Conservation (phyloP, 2,329 filamentous ascomycete genomes). For the Diplodia scrobiculata region DNA sequence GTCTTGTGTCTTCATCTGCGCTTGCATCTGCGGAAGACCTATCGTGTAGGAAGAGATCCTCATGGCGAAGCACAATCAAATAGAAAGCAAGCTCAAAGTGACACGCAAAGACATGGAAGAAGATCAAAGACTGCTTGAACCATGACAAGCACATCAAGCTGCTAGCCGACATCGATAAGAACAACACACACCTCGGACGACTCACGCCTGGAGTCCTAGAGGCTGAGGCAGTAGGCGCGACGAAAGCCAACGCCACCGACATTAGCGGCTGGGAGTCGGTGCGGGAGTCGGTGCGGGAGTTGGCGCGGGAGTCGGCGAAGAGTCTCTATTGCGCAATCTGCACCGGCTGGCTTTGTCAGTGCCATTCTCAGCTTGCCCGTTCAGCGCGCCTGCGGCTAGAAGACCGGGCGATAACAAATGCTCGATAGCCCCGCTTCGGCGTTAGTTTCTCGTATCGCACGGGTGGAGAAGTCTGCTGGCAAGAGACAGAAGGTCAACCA, state of each 20-base stretch:
- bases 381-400: slow-evolving; percentile 3
- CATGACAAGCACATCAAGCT: not conserved
- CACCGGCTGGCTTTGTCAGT: slow-evolving; percentile 17
- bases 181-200: slow-evolving; percentile 5
- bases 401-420: not conserved
- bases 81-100: not conserved
- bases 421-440: slow-evolving; percentile 11
- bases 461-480: slow-evolving; percentile 6
- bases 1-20: not conserved
- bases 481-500: not conserved
- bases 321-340: slow-evolving; percentile 19
- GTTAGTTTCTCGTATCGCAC: slow-evolving; percentile 6
- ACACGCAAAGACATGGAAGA: slow-evolving; percentile 8
- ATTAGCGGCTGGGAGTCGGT: slow-evolving; percentile 17
- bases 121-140: slow-evolving; percentile 3
- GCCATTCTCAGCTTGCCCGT: not conserved
- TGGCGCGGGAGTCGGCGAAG: not conserved
- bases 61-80: not conserved
- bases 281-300: not conserved
- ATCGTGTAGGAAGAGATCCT: not conserved
- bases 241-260: not conserved
- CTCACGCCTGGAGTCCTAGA: slow-evolving; percentile 4
- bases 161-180: slow-evolving; percentile 8
- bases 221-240: not conserved
- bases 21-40: not conserved